A percentile compares a stretch with the other conserved stretches of the same genome.
Evolutionary conservation across 2,329 filamentous ascomycete genomes (phyloP).

Genomic region (Colletotrichum coccodes): DNA sequence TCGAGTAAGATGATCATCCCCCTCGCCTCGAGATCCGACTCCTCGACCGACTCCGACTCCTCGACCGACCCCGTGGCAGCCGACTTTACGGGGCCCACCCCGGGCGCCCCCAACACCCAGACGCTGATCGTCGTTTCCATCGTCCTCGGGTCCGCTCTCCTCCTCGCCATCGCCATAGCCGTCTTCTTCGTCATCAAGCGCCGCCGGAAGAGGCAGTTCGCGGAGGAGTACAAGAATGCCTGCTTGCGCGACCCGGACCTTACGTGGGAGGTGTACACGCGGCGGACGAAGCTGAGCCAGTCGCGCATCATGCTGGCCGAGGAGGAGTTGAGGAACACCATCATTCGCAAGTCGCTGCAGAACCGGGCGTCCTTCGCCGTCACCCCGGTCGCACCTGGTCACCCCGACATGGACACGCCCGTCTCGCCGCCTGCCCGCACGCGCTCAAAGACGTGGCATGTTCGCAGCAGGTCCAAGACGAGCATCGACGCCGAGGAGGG

Average conservation of each 20-base stretch:
- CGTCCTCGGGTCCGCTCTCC: constrained; percentile 2
- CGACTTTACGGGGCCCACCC: constrained; percentile 8
- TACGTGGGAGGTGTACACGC: constrained; percentile 19
- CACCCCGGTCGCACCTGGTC: not conserved
- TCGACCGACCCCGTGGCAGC: constrained; percentile 20
- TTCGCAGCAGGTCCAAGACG: not conserved
- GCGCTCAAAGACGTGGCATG: constrained; percentile 20
- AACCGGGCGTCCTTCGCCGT: not conserved
- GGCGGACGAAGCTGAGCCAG: constrained; percentile 15
- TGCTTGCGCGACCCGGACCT: constrained; percentile 24
- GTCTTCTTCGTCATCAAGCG: not conserved
- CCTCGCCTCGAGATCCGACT: constrained; percentile 5
- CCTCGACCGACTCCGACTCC: not conserved
- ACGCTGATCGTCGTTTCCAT: constrained; percentile 18
- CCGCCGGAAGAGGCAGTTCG: not conserved
- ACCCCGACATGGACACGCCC: not conserved
- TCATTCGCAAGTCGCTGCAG: constrained; percentile 29
- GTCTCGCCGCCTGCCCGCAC: constrained; percentile 25
- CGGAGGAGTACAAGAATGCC: constrained; percentile 2
- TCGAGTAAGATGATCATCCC: constrained; percentile 5
- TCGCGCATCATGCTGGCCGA: constrained; percentile 23
- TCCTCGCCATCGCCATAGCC: not conserved
- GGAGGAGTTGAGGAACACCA: constrained; percentile 18
- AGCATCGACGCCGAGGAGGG: constrained; percentile 13
- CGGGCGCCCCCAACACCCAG: not conserved